phyloP scores from a whole-genome alignment of 2,329 filamentous ascomycete species.

The Graphilbum ipis-grandicollis region DNA sequence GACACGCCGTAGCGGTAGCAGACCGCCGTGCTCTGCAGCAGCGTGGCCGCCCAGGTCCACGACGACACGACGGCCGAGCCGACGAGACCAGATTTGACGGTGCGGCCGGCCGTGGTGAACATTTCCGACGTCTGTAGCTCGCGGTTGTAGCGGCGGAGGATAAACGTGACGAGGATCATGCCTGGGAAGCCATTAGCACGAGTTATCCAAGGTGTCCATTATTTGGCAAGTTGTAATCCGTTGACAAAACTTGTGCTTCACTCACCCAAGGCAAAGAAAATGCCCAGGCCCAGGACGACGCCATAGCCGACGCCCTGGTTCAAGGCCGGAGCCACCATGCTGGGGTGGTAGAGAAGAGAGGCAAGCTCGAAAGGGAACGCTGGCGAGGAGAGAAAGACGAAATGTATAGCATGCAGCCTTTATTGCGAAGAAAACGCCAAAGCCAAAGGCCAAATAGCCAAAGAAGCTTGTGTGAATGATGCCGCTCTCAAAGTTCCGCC shows the following conservation, averaged over 20 bases:
- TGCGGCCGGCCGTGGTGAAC: constrained; percentile 77
- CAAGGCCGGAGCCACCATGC: constrained; percentile 20
- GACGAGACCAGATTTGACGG: constrained; percentile 77
- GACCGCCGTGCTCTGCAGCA: constrained; percentile 64
- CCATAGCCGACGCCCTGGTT: constrained; percentile 58
- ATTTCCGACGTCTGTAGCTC: constrained; percentile 83
- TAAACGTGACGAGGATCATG: constrained; percentile 21
- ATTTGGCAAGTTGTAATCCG: neutral
- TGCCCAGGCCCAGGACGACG: constrained; percentile 57
- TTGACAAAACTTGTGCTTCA: neutral
- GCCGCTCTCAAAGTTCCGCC: no score
- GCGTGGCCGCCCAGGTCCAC: constrained; percentile 83
- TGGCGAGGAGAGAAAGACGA: no score
- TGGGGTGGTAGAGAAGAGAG: no score
- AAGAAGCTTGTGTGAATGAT: no score
- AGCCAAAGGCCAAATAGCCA: no score
- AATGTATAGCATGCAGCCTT: no score
- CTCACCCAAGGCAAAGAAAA: constrained; percentile 50
- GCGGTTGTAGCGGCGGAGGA: constrained; percentile 21
- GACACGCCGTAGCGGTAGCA: constrained; percentile 63
- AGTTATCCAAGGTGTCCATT: neutral
- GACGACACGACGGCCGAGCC: constrained; percentile 80
- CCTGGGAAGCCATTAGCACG: constrained; percentile 9
- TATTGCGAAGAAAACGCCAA: no score
- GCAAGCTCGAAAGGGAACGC: no score